Percentiles rank a stretch among this genome's conserved stretches.
Evolutionary conservation across 2,329 filamentous ascomycete genomes (phyloP).

Genomic region (Chrysoporthe cubensis): DNA sequence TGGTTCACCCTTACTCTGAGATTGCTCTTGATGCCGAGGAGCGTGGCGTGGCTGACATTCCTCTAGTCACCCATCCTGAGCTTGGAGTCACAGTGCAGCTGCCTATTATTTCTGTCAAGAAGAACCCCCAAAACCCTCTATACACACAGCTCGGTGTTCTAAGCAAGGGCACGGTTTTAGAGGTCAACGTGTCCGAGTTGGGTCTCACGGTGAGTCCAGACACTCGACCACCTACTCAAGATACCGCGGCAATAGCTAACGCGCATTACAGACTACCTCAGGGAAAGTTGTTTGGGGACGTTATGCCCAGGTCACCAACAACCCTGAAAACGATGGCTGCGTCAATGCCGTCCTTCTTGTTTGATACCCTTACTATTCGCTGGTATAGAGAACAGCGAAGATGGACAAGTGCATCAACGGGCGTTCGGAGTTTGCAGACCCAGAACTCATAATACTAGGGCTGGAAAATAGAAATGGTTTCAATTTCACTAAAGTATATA

Average conservation of each 20-base stretch:
- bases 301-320: constrained; percentile 72
- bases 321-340: constrained; percentile 45
- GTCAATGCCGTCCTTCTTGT: constrained; percentile 38
- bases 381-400: background rate
- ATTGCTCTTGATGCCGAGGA: background rate
- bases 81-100: constrained; percentile 87
- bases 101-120: constrained; percentile 70
- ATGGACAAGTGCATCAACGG: constrained; percentile 11
- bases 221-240: background rate
- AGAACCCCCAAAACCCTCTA: constrained; percentile 83
- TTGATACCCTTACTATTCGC: constrained; percentile 7
- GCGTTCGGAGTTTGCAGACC: constrained; percentile 17
- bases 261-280: constrained; percentile 64
- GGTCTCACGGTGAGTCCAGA: constrained; percentile 64
- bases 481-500: background rate
- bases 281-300: constrained; percentile 95
- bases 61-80: constrained; percentile 71
- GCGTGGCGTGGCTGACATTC: constrained; percentile 27
- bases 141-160: constrained; percentile 93
- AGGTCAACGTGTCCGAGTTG: constrained; percentile 92
- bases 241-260: background rate
- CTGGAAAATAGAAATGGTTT: background rate
- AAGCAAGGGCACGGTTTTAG: constrained; percentile 78
- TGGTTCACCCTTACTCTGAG: background rate
- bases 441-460: background rate